Evolutionary conservation across 495 filamentous ascomycete genomes (phyloP), one percentile per base, ranked within the genome.

Genomic region (Peziza echinospora): DNA sequence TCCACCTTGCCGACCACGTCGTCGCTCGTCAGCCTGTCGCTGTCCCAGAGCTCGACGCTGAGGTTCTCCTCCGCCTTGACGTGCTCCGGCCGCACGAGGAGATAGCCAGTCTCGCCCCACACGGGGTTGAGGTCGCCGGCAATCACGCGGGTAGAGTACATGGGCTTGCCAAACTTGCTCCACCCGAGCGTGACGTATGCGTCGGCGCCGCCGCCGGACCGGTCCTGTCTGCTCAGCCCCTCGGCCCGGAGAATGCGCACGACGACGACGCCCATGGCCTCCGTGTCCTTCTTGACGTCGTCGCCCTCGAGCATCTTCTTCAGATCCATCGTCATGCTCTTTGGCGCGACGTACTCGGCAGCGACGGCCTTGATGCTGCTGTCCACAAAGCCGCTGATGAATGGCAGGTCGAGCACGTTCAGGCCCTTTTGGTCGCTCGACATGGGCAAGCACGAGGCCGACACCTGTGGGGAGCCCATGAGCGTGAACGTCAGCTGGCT

Each of bases 121-220:
- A 63, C 64, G 0, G 79, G 79, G 34, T 80, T 59, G 58, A 77
- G 70, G 13, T 78, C 70, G 13, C 65, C 59, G 16, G 65, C 60
- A 52, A 72, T 73, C 54, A 86, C 71, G 56, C 69, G 73, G 25
- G 68, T 82, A 39, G 71, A 73, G 45, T 56, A 67, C 41, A 76
- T 60, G 26, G 78, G 75, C 51, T 82, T 82, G 41, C 78, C 75
- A 53, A 81, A 80, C 49, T 82, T 84, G n/a, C 72, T 76, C 76
- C 80, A 84, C 6, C 72, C 76, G 13, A 81, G 72, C 7, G 68
- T 72, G 22, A 82, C 73, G 53, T 82, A 84, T 1, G 71, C 62
- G 58, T 84, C 79, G 21, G 72, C 70, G n/a, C 72, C 72, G 1
- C 41, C 41, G 4, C 41, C 41, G 3, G n/a, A 19, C 10, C 10